Percentiles rank a stretch among this genome's conserved stretches.
These are phyloP conservation scores for Aureobasidium zeae DNA, from an alignment of 2,329 filamentous ascomycete species.

Conservation along the genomic window DNA sequence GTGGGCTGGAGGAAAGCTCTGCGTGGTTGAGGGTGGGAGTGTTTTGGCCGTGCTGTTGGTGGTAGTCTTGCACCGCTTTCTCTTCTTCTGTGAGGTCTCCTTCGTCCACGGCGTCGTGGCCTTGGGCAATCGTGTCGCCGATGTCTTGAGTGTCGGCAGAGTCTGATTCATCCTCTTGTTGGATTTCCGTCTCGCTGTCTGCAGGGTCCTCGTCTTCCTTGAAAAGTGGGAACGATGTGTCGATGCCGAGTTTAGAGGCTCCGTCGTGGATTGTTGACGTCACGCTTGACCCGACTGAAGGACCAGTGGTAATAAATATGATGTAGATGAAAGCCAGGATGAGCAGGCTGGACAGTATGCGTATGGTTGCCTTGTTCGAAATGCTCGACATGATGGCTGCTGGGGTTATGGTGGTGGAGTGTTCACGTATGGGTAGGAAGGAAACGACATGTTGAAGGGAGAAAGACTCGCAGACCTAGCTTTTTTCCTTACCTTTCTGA, in stretches of 20 bases:
- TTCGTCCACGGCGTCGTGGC: not conserved
- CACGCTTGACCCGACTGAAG: too few relatives aligned
- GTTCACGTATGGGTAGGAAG: not conserved
- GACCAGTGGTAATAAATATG: not conserved
- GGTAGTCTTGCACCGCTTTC: constrained; percentile 5
- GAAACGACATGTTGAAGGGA: too few relatives aligned
- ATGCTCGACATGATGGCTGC: not conserved
- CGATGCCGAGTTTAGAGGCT: not conserved
- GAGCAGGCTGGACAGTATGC: not conserved
- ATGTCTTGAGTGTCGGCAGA: not conserved
- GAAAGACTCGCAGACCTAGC: too few relatives aligned
- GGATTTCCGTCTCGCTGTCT: not conserved
- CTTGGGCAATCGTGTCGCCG: not conserved
- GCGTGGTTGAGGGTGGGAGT: constrained; percentile 1
- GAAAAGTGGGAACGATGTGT: not conserved
- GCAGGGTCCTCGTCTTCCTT: not conserved
- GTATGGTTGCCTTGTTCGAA: constrained; percentile 1
- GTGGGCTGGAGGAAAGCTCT: not conserved
- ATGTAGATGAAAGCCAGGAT: not conserved
- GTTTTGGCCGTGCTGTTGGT: constrained; percentile 7
- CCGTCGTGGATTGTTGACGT: too few relatives aligned
- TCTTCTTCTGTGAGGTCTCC: constrained; percentile 3
- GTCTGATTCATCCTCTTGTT: not conserved
- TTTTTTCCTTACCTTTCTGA: too few relatives aligned
- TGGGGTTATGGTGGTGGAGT: too few relatives aligned